Conservation (phyloP, 495 filamentous ascomycete species). For the Penicillium robsamsonii region DNA sequence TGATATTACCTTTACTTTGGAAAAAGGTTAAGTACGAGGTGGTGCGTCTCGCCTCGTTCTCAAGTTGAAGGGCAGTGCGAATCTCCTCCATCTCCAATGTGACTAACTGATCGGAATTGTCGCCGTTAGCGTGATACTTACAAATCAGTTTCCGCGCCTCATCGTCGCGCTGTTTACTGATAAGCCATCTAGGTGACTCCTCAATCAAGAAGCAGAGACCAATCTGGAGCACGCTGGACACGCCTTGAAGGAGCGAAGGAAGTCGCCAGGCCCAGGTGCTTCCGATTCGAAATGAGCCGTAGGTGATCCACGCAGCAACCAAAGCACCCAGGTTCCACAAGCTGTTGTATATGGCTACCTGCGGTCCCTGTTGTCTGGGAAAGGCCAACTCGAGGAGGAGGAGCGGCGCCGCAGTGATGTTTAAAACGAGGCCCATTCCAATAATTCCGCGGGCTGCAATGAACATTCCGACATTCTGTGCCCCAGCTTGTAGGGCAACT, state of each 20-base stretch:
- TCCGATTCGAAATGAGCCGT: constrained; percentile 25
- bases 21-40: constrained; percentile 19
- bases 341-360: constrained; percentile 53
- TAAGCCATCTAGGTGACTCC: constrained; percentile 39
- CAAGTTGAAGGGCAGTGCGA: constrained; percentile 25
- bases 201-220: constrained; percentile 38
- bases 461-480: constrained; percentile 25
- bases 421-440: constrained; percentile 24
- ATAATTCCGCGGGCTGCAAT: constrained; percentile 27
- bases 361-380: constrained; percentile 26
- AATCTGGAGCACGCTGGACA: constrained; percentile 41
- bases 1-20: constrained; percentile 5
- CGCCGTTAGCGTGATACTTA: constrained; percentile 35
- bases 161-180: constrained; percentile 33
- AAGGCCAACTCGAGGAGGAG: constrained; percentile 33
- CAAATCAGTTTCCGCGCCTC: constrained; percentile 47
- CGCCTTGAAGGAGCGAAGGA: constrained; percentile 61
- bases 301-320: constrained; percentile 32
- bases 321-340: constrained; percentile 61
- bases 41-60: constrained; percentile 28
- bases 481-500: constrained; percentile 19
- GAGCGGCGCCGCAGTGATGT: constrained; percentile 24
- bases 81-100: constrained; percentile 30
- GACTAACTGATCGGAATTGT: constrained; percentile 17
- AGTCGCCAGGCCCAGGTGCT: constrained; percentile 48